phyloP scores from a whole-genome alignment of 805 yeast genomes.

The Candida ipomoeae region DNA sequence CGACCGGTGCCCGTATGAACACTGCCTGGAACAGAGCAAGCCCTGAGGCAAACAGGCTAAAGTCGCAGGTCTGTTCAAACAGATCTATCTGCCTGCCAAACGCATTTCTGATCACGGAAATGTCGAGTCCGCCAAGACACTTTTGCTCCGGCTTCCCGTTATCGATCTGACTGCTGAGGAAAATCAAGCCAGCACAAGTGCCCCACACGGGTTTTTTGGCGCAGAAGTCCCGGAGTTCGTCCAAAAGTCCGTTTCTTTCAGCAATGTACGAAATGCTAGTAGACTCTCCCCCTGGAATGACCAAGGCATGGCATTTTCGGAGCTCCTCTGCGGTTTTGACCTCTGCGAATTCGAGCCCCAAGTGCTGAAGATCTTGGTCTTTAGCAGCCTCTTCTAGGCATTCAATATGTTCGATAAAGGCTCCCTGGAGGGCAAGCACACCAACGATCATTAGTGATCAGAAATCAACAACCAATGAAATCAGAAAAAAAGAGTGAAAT shows the following conservation, averaged over 20 bases:
- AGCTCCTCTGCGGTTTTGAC: slow-evolving; percentile 55
- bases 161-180: slow-evolving; percentile 51
- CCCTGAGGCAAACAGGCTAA: slow-evolving; percentile 39
- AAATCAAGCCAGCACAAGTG: slow-evolving; percentile 79
- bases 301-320: slow-evolving; percentile 49
- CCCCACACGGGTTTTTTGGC: slow-evolving; percentile 67
- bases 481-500: neutral
- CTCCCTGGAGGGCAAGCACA: slow-evolving; percentile 76
- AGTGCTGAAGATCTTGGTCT: slow-evolving; percentile 7
- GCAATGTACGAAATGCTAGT: slow-evolving; percentile 69
- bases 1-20: slow-evolving; percentile 77
- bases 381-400: slow-evolving; percentile 19
- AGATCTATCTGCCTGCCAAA: slow-evolving; percentile 76
- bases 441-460: slow-evolving; percentile 40
- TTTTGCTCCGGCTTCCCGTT: slow-evolving; percentile 53
- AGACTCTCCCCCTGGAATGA: slow-evolving; percentile 72
- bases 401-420: slow-evolving; percentile 62
- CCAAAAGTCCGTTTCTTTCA: slow-evolving; percentile 55
- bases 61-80: slow-evolving; percentile 47
- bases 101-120: slow-evolving; percentile 65
- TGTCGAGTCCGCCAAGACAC: slow-evolving; percentile 60
- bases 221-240: slow-evolving; percentile 51
- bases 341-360: slow-evolving; percentile 35
- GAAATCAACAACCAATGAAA: neutral
- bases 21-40: slow-evolving; percentile 42